A percentile compares a stretch with the other conserved stretches of the same genome.
These are phyloP conservation scores for Fusarium nisikadoi DNA, from an alignment of 2,329 filamentous ascomycete genomes.

Conservation along the genomic window DNA sequence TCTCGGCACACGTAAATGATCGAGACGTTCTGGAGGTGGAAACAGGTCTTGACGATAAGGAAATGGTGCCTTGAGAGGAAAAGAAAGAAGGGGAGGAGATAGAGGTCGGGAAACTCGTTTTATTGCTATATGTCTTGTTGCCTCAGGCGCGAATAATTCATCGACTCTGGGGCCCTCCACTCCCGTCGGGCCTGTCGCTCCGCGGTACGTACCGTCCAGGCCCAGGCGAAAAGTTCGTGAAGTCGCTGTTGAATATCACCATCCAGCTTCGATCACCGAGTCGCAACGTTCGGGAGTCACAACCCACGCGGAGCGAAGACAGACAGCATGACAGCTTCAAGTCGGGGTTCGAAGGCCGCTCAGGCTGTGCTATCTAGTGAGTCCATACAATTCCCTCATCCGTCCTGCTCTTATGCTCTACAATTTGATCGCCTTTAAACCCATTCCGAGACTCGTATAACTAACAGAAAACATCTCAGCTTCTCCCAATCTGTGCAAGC, in stretches of 20 bases:
- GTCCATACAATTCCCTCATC: conserved; percentile 31
- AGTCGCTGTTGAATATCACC: conserved; percentile 35
- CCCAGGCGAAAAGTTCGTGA: conserved; percentile 44
- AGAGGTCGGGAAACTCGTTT: conserved; percentile 16
- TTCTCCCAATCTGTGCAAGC: conserved; percentile 50
- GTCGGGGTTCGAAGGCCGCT: conserved; percentile 64
- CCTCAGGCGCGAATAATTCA: conserved; percentile 43
- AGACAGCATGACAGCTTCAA: conserved; percentile 61
- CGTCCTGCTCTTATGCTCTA: not conserved
- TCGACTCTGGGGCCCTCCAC: not conserved
- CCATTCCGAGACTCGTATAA: conserved; percentile 1
- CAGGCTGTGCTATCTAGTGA: conserved; percentile 63
- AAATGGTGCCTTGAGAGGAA: conserved; percentile 74
- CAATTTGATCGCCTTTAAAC: not conserved
- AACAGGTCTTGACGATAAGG: conserved; percentile 94
- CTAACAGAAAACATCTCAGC: conserved; percentile 33
- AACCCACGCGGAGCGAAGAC: conserved; percentile 12
- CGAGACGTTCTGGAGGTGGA: conserved; percentile 78
- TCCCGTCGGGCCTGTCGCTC: not conserved
- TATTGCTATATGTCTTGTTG: conserved; percentile 21
- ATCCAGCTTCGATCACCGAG: conserved; percentile 27
- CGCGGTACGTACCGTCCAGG: conserved; percentile 41
- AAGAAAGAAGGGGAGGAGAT: conserved; percentile 42
- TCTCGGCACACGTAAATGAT: conserved; percentile 95
- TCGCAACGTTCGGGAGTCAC: conserved; percentile 27